These are phyloP conservation scores for Pythium coloratum DNA, from an alignment of 352 stramenopile species.

Conservation along the genomic window DNA sequence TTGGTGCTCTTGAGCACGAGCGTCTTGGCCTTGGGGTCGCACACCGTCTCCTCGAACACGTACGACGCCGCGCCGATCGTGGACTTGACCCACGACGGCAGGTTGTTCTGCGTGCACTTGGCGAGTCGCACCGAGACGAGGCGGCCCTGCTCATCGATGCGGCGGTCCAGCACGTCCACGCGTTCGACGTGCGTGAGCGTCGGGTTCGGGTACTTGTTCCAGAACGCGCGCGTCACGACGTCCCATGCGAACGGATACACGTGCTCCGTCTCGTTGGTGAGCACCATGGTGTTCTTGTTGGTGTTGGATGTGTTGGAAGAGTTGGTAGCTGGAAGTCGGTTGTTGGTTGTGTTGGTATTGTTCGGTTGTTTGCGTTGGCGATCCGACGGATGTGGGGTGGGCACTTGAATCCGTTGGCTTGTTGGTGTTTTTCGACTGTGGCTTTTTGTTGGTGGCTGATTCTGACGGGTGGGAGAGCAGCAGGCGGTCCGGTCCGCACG, in stretches of 20 bases:
- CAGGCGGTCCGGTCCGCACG: background rate
- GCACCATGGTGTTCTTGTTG: slow-evolving; percentile 48
- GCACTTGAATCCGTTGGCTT: background rate
- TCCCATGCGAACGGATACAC: slow-evolving; percentile 84
- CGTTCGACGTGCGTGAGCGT: slow-evolving; percentile 78
- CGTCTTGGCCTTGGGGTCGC: slow-evolving; percentile 58
- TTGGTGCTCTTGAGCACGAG: slow-evolving; percentile 85
- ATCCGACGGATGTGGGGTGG: background rate
- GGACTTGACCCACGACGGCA: slow-evolving; percentile 74
- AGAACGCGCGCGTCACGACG: slow-evolving; percentile 85
- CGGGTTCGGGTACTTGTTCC: slow-evolving; percentile 89
- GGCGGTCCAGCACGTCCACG: slow-evolving; percentile 78
- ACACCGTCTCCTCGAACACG: slow-evolving; percentile 82
- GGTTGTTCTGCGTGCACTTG: slow-evolving; percentile 76
- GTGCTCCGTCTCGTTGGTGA: slow-evolving; percentile 72
- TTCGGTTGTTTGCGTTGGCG: background rate
- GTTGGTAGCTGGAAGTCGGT: background rate
- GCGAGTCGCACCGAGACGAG: slow-evolving; percentile 68
- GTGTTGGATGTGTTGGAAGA: background rate
- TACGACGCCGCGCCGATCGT: slow-evolving; percentile 68
- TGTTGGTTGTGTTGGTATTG: background rate
- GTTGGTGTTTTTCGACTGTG: background rate
- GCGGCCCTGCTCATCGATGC: slow-evolving; percentile 61
- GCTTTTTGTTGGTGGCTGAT: slow-evolving; percentile 4
- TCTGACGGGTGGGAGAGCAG: slow-evolving; percentile 3